Conservation (phyloP, 257 asterid genomes). For the Datura wrightii region DNA sequence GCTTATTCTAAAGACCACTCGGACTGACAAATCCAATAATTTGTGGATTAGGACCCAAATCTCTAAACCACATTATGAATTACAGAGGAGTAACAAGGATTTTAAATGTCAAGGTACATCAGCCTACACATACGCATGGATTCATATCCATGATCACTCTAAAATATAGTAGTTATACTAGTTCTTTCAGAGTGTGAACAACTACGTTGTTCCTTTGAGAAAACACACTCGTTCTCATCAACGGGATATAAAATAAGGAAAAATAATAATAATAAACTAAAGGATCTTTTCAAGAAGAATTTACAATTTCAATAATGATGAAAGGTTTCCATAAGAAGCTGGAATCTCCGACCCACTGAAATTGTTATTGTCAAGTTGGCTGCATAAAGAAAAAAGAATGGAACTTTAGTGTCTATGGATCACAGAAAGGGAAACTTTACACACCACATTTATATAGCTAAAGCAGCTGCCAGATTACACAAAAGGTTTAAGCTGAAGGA, state of each 20-base stretch:
- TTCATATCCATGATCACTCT: constrained; percentile 14
- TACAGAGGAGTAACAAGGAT: not conserved
- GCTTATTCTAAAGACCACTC: not conserved
- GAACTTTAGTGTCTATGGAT: constrained; percentile 20
- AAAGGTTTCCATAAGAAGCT: constrained; percentile 47
- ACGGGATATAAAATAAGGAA: not conserved
- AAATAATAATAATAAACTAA: not conserved
- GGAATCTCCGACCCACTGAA: constrained; percentile 54
- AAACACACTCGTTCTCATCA: constrained; percentile 7
- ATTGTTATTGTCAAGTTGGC: constrained; percentile 59
- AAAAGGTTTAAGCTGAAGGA: constrained; percentile 24
- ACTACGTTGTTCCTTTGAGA: not conserved
- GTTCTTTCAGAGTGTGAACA: constrained; percentile 11
- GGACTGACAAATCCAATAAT: not conserved
- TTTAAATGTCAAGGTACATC: constrained; percentile 17
- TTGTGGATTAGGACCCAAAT: not conserved
- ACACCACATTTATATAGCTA: not conserved
- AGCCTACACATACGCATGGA: not conserved
- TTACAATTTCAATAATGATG: constrained; percentile 48
- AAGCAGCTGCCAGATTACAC: constrained; percentile 5
- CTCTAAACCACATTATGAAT: constrained; percentile 27
- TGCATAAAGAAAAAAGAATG: constrained; percentile 34
- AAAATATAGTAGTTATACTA: not conserved
- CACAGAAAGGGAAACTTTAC: not conserved
- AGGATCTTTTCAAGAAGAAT: constrained; percentile 31